Conservation (phyloP, 768 basidiomycete species). For the Trametes cubensis region DNA sequence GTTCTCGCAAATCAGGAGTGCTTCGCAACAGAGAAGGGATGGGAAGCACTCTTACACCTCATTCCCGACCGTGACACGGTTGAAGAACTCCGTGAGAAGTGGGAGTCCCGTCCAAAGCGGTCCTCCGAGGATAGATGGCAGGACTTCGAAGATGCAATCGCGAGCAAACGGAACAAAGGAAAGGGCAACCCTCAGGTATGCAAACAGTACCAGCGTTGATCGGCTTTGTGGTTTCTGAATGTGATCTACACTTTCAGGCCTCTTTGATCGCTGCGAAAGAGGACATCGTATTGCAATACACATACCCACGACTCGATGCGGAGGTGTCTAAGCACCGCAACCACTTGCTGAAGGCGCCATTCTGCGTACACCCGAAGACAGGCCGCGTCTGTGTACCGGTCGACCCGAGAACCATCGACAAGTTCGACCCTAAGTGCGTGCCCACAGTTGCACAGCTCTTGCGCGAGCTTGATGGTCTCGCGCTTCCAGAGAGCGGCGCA, state of each 20-base stretch:
- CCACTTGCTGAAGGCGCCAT: conserved; percentile 96
- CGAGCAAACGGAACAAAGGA: conserved; percentile 22
- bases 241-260: conserved; percentile 25
- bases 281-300: conserved; percentile 91
- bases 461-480: conserved; percentile 63
- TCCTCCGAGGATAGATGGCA: conserved; percentile 76
- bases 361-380: conserved; percentile 96
- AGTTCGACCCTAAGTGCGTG: conserved; percentile 82
- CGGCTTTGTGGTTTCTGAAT: background rate
- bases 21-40: conserved; percentile 71
- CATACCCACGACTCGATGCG: conserved; percentile 93
- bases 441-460: conserved; percentile 89
- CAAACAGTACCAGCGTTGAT: conserved; percentile 25
- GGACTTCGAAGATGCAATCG: conserved; percentile 50
- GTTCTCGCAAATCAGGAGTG: conserved; percentile 85
- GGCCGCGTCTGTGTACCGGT: conserved; percentile 95
- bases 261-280: conserved; percentile 60
- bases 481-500: conserved; percentile 1
- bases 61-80: conserved; percentile 65
- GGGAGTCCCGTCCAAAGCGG: conserved; percentile 54
- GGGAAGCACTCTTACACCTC: conserved; percentile 71
- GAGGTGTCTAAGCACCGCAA: conserved; percentile 98
- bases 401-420: conserved; percentile 73
- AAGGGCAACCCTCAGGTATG: conserved; percentile 38
- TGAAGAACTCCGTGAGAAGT: conserved; percentile 54